Percentiles rank a stretch among this genome's conserved stretches.
Conservation (phyloP, 208 protist genomes). For the Trypanosoma caninum region DNA sequence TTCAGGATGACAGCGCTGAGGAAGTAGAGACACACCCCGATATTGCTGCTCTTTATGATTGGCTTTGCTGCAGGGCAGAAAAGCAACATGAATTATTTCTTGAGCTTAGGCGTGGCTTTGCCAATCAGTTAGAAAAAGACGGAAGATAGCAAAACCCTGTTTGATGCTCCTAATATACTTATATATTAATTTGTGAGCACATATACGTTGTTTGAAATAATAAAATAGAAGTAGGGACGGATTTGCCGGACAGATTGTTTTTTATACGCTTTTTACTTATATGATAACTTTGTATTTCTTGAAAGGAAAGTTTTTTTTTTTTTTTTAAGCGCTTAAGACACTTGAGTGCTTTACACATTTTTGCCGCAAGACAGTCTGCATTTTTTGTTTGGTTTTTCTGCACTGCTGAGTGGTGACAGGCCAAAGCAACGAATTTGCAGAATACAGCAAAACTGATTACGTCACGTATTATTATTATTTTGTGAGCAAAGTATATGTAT, state of each 20-base stretch:
- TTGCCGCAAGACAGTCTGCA: too few relatives aligned
- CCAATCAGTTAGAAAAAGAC: not conserved
- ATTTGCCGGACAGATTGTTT: not conserved
- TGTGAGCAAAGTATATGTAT: too few relatives aligned
- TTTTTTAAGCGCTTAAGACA: not conserved
- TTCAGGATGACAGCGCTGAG: not conserved
- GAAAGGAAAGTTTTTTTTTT: not conserved
- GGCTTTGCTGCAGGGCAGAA: conserved; percentile 13
- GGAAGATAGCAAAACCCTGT: not conserved
- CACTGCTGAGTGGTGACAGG: too few relatives aligned
- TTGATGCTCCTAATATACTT: not conserved
- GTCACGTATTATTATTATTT: too few relatives aligned
- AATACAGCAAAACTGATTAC: too few relatives aligned
- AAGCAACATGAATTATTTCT: conserved; percentile 13
- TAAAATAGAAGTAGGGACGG: not conserved
- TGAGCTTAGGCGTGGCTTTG: conserved; percentile 11
- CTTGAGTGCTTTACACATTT: too few relatives aligned
- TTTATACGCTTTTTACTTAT: not conserved
- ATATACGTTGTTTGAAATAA: too few relatives aligned
- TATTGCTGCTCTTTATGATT: conserved; percentile 12
- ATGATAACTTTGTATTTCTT: not conserved
- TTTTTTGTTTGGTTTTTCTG: too few relatives aligned
- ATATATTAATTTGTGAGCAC: too few relatives aligned
- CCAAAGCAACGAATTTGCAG: too few relatives aligned
- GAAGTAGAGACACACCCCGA: not conserved